Percentiles rank a stretch among this genome's conserved stretches.
These are phyloP conservation scores for Tirmania nivea DNA, from an alignment of 495 filamentous ascomycete genomes.

Conservation along the genomic window DNA sequence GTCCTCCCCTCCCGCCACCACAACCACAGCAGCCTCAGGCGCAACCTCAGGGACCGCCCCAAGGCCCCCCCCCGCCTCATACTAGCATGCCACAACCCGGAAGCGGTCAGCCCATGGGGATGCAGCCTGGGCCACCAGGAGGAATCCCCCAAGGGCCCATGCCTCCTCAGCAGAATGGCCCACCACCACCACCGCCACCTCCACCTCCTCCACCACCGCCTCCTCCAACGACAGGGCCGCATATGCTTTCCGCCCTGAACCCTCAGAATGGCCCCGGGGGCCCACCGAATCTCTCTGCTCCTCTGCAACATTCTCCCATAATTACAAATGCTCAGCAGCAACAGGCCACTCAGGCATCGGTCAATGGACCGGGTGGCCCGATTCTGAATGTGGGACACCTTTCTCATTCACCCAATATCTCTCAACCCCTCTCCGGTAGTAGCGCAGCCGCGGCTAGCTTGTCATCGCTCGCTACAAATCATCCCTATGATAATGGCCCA, in stretches of 20 bases:
- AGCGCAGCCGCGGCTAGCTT: neutral
- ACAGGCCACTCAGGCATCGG: conserved; percentile 3
- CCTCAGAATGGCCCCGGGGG: neutral
- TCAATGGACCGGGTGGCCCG: conserved; percentile 19
- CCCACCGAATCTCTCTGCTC: neutral
- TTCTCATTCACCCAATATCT: neutral
- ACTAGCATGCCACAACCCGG: neutral
- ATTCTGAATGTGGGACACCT: conserved; percentile 21
- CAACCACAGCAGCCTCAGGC: neutral
- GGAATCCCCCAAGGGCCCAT: neutral
- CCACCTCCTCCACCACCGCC: too few species aligned
- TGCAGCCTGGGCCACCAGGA: neutral
- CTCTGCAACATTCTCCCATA: neutral
- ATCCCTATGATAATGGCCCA: neutral
- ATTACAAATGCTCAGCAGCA: neutral
- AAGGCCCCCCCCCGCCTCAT: neutral
- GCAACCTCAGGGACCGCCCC: neutral
- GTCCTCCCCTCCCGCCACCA: neutral
- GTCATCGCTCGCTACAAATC: neutral
- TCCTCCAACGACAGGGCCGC: neutral
- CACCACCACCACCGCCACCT: neutral
- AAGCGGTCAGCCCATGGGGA: neutral
- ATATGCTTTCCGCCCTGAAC: neutral
- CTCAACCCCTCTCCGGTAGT: conserved; percentile 8
- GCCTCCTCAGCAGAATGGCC: neutral